These are phyloP conservation scores for Leptographium flavum DNA, from an alignment of 2,329 filamentous ascomycete species.

Conservation along the genomic window DNA sequence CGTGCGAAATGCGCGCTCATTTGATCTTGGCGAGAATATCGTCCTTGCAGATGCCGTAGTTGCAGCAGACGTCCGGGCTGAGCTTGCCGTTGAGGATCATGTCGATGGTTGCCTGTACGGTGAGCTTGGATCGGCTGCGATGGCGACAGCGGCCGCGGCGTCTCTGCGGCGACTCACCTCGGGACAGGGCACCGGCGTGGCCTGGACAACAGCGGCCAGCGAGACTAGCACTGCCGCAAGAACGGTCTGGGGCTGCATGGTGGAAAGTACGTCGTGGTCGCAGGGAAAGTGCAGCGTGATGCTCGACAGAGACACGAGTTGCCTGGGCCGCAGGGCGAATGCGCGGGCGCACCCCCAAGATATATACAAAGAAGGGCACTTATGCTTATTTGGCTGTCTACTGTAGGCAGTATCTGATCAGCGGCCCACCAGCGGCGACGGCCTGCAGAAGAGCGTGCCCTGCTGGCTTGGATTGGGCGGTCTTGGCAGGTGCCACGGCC, in stretches of 20 bases:
- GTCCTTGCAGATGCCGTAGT: slow-evolving; percentile 36
- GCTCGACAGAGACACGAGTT: background rate
- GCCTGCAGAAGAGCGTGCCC: too few species aligned
- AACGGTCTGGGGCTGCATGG: slow-evolving; percentile 1
- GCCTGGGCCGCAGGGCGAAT: background rate
- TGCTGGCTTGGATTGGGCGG: background rate
- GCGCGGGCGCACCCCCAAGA: background rate
- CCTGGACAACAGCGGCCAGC: slow-evolving; percentile 15
- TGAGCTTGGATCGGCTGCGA: background rate
- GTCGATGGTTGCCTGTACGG: slow-evolving; percentile 19
- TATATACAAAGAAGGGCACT: too few species aligned
- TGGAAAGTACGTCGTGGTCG: background rate
- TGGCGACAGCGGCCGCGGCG: background rate
- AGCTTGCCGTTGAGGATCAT: slow-evolving; percentile 32
- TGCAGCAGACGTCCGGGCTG: slow-evolving; percentile 35
- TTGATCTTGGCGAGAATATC: slow-evolving; percentile 26
- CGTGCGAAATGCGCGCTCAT: background rate
- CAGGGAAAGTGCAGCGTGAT: background rate
- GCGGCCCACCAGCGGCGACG: too few species aligned
- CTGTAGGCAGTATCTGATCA: background rate
- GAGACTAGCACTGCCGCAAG: slow-evolving; percentile 13
- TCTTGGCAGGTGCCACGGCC: background rate
- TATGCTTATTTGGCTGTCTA: background rate
- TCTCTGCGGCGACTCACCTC: slow-evolving; percentile 18
- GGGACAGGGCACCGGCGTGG: slow-evolving; percentile 24